Evolutionary conservation across 2,329 filamentous ascomycete species (phyloP), one percentile per base, ranked within the genome.

Genomic region (Arthrobotrys pseudoclavata): DNA sequence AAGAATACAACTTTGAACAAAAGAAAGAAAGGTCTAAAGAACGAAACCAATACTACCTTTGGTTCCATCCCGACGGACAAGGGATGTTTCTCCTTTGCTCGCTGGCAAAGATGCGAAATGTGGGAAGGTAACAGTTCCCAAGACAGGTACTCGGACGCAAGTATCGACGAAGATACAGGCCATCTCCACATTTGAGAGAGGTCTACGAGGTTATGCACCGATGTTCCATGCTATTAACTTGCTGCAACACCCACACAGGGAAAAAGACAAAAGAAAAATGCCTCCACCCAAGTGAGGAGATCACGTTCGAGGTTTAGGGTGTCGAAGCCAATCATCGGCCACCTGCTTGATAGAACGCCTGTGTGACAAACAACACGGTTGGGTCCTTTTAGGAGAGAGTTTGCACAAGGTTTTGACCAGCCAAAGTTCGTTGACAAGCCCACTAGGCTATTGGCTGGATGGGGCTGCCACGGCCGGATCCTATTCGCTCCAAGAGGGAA

Each of bases 291-390:
- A 50, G 42, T 48, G 57, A 76, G 72, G 72, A 76, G 72, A 76
- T 76, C 72, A 76, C 72, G 72, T 76, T 76, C 66, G 60, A 70
- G 72, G 72, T 64, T 50, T 29, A 69, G 22, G 13, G 52, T 57
- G n/a, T 40, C 55, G 55, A 63, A 40, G 9, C 64, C 64, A 70
- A 69, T 69, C 48, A 63, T 53, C 63, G 70, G 63, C 29, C 70
- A 75, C 53, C 55, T 63, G 53, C 70, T 66, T 45, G 29, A 40
- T 66, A 34, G 60, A 52, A 60, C 31, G 70, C 61, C 66, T 76
- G 72, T 76, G 72, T 76, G 66, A 76, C 72, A 76, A 66, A 76
- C 72, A 76, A 76, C 72, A 69, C 72, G 29, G 52, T 40, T 50
- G 47, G 37, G 42, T 22, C 52, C 18, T 47, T 62, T 45, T 20